These are phyloP conservation scores for Talaromyces nanjingensis DNA, from an alignment of 495 filamentous ascomycete genomes.

Conservation along the genomic window DNA sequence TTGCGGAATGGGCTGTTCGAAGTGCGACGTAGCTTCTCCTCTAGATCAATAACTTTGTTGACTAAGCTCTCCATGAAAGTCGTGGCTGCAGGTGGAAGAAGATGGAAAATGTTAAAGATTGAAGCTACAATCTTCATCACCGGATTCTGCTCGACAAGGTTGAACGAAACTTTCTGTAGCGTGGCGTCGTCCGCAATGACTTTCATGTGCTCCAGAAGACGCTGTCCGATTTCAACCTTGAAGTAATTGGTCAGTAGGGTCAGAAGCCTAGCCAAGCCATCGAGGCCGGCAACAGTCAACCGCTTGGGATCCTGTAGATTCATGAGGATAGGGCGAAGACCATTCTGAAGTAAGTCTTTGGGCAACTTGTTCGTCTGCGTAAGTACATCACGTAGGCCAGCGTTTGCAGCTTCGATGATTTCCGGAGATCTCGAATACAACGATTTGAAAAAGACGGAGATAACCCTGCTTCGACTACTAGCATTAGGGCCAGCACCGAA, in stretches of 20 bases:
- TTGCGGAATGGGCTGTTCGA: conserved; percentile 88
- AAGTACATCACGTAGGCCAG: conserved; percentile 76
- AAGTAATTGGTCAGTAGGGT: conserved; percentile 95
- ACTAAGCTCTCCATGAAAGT: conserved; percentile 86
- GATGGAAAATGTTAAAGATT: conserved; percentile 93
- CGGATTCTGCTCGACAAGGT: conserved; percentile 81
- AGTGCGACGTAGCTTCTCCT: conserved; percentile 78
- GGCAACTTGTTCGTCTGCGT: conserved; percentile 85
- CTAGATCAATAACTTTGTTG: conserved; percentile 80
- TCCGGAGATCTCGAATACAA: conserved; percentile 85
- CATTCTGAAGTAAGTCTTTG: conserved; percentile 90
- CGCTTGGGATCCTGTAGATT: conserved; percentile 92
- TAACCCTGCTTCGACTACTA: conserved; percentile 73
- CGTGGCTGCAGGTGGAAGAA: conserved; percentile 80
- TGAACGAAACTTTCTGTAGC: conserved; percentile 88
- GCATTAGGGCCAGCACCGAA: conserved; percentile 65
- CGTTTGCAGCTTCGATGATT: conserved; percentile 91
- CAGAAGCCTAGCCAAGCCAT: conserved; percentile 82
- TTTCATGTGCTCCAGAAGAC: conserved; percentile 87
- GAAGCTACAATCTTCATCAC: conserved; percentile 90
- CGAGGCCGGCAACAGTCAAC: conserved; percentile 79
- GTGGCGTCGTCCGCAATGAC: conserved; percentile 72
- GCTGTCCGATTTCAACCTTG: conserved; percentile 93
- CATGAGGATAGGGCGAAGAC: conserved; percentile 87
- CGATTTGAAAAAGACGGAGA: conserved; percentile 95